Evolutionary conservation across 140 eudicot genomes (phyloP), one percentile per base, ranked within the genome.

Genomic region (Cichorium intybus): DNA sequence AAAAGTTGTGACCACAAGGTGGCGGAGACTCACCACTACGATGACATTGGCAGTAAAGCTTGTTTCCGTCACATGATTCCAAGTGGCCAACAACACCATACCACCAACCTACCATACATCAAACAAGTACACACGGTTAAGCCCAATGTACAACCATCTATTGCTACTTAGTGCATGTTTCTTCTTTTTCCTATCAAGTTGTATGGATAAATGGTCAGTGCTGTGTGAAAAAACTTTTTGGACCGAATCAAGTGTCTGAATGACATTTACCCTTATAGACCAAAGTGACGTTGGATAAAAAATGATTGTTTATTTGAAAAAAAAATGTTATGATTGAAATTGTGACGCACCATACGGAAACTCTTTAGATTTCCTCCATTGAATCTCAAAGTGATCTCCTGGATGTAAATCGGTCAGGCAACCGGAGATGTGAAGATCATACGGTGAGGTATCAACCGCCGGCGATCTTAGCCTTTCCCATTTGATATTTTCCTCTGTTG

Each of bases 61-160:
- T 43, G 81, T 76, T 80, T 69, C 88, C 81, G 48, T 65, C 71
- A 72, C 99, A 93, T 37, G 86, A 82, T 60, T 89, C 94, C 72
- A 80, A 80, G 83, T 93, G 99, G 45, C 95, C 97, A 74, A 88
- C 94, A 69, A 81, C 87, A 69, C 99, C 99, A 80, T 85, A 93
- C 99, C 99, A 93, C 99, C 99, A 93, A 26, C 99, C 99, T 93
- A 84, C 65, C 66, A 66, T 47, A 45, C 76, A 73, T 67, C 41
- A 46, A 49, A 31, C 43, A 51, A 52, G 16, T 57, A 66, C 70
- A 59, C 20, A n/a, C 5, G 26, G 18, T 11, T 75, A 68, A 68
- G 66, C 80, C 15, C 17, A 57, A 18, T 16, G 69, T 46, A 74
- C 63, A 59, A 58, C 39, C 56, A 50, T 63, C 54, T 71, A 71